These are phyloP conservation scores for Rosa chinensis DNA, from an alignment of 306 rosid genomes.

Conservation along the genomic window DNA sequence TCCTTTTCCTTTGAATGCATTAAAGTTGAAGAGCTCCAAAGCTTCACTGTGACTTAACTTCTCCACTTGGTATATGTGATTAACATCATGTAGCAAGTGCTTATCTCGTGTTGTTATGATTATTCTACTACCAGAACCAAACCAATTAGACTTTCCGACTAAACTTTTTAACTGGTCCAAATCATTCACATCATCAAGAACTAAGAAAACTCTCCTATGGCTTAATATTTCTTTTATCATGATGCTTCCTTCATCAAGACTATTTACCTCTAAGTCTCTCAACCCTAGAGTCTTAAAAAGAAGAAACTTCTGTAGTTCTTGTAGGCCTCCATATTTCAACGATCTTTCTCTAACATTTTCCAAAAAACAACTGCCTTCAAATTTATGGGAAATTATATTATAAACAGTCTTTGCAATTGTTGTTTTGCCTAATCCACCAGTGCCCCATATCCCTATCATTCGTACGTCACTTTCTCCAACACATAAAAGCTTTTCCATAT, in stretches of 20 bases:
- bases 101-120: slow-evolving; percentile 17
- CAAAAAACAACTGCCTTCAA: background rate
- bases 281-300: background rate
- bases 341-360: background rate
- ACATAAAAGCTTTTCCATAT: background rate
- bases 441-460: background rate
- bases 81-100: background rate
- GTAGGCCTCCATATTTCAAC: background rate
- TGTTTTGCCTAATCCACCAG: background rate
- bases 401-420: background rate
- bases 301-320: background rate
- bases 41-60: background rate
- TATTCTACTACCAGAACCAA: slow-evolving; percentile 3
- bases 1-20: background rate
- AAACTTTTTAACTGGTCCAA: background rate
- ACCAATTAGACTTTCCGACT: background rate
- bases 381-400: background rate
- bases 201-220: background rate
- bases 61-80: background rate
- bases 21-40: background rate
- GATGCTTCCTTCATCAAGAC: background rate
- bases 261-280: background rate
- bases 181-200: slow-evolving; percentile 13
- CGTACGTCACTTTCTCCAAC: background rate
- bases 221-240: background rate